These are phyloP conservation scores for Mastigamoeba balamuthi DNA, from an alignment of 78 protist genomes.

Conservation along the genomic window DNA sequence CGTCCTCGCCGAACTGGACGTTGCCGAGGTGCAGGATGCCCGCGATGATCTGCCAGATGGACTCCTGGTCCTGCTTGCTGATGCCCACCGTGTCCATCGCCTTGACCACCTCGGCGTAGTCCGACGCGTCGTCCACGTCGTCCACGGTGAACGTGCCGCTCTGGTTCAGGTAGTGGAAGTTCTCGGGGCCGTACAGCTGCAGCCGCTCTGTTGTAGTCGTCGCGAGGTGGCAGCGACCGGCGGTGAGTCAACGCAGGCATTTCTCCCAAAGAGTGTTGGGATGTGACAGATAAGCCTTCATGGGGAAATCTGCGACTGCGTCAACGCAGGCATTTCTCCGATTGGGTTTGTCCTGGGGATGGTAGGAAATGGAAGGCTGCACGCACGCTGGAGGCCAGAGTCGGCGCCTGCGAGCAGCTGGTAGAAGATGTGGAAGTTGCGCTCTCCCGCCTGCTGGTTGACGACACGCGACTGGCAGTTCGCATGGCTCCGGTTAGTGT, in stretches of 20 bases:
- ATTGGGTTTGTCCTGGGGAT: too few species aligned
- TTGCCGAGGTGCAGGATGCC: constrained; percentile 62
- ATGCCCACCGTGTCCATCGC: constrained; percentile 49
- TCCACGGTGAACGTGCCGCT: constrained; percentile 35
- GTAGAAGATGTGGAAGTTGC: constrained; percentile 87
- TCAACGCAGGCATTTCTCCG: not conserved
- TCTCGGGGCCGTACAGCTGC: constrained; percentile 33
- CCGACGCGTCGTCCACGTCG: constrained; percentile 39
- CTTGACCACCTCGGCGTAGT: constrained; percentile 23
- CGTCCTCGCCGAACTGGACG: constrained; percentile 54
- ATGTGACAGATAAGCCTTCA: not conserved
- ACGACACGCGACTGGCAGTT: constrained; percentile 69
- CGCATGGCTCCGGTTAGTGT: not conserved
- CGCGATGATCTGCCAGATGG: constrained; percentile 25
- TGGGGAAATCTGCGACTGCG: not conserved
- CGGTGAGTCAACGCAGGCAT: not conserved
- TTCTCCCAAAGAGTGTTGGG: too few species aligned
- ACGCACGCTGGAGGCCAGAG: constrained; percentile 12
- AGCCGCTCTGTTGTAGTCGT: constrained; percentile 3
- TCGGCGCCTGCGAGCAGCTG: constrained; percentile 56
- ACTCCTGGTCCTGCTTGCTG: constrained; percentile 23
- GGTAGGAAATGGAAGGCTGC: not conserved
- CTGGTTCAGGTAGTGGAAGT: constrained; percentile 48
- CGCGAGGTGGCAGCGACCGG: not conserved
- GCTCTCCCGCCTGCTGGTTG: constrained; percentile 60